Evolutionary conservation across 352 stramenopile genomes (phyloP).

Genomic region (Phytophthora crassamura): DNA sequence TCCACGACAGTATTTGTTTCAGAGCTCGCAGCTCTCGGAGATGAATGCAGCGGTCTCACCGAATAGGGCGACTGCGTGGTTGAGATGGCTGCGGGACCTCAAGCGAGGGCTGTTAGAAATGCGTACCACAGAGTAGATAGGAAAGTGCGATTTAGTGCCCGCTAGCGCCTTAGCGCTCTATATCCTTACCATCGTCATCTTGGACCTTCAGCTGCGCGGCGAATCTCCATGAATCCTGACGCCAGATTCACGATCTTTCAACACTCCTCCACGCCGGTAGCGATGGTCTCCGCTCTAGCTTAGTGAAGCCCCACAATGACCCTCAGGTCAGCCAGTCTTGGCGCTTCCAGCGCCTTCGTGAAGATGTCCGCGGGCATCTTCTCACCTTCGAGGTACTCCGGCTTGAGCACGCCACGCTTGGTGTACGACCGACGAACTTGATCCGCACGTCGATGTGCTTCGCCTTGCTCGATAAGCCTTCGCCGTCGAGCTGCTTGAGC

Average conservation of each 20-base stretch:
- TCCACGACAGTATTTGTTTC: no score
- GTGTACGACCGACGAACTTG: constrained; percentile 16
- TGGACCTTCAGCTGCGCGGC: no score
- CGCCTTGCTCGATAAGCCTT: constrained; percentile 1
- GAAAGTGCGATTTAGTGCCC: no score
- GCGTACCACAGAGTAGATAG: no score
- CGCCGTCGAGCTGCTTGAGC: constrained; percentile 7
- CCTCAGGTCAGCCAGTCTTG: constrained; percentile 4
- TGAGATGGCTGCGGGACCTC: no score
- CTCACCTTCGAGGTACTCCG: constrained; percentile 12
- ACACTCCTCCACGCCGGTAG: constrained; percentile 14
- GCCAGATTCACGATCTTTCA: not conserved
- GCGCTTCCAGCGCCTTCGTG: constrained; percentile 11
- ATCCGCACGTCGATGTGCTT: constrained; percentile 27
- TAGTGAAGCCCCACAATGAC: not conserved
- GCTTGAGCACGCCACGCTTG: not conserved
- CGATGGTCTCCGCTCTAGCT: not conserved
- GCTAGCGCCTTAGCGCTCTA: no score
- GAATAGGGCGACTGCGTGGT: no score
- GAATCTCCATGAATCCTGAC: no score
- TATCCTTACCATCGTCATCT: no score
- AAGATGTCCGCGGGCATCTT: constrained; percentile 21
- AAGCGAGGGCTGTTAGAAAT: no score
- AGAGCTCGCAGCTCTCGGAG: no score
- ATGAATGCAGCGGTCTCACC: no score